These are phyloP conservation scores for Monilinia aucupariae DNA, from an alignment of 2,329 filamentous ascomycete species.

Conservation along the genomic window DNA sequence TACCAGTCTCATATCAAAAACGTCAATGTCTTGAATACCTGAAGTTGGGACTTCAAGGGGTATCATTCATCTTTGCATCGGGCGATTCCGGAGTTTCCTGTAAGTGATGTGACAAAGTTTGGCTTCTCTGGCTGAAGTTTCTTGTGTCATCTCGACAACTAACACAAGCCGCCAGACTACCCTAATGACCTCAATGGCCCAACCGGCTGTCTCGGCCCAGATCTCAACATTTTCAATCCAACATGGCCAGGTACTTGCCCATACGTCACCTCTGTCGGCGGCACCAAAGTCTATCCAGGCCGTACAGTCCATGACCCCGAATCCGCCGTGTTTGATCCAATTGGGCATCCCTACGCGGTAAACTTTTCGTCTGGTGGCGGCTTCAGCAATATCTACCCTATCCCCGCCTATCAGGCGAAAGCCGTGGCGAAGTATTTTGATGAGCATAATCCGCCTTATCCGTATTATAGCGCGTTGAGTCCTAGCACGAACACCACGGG, in stretches of 20 bases:
- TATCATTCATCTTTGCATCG: slow-evolving; percentile 43
- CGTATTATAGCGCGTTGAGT: slow-evolving; percentile 21
- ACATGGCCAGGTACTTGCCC: slow-evolving; percentile 41
- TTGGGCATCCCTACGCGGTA: slow-evolving; percentile 18
- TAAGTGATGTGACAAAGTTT: neutral
- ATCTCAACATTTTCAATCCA: slow-evolving; percentile 46
- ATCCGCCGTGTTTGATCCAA: slow-evolving; percentile 27
- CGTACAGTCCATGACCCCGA: slow-evolving; percentile 37
- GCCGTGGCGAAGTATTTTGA: slow-evolving; percentile 41
- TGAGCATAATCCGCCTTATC: slow-evolving; percentile 28
- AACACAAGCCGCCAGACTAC: slow-evolving; percentile 16
- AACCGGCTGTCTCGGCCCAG: slow-evolving; percentile 38
- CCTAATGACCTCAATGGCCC: slow-evolving; percentile 21
- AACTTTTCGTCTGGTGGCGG: slow-evolving; percentile 41
- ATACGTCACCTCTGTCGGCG: slow-evolving; percentile 41
- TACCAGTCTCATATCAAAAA: slow-evolving; percentile 49
- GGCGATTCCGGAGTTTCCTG: slow-evolving; percentile 44
- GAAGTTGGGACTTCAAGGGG: slow-evolving; percentile 45
- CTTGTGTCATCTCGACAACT: neutral
- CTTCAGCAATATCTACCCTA: slow-evolving; percentile 44
- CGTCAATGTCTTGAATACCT: slow-evolving; percentile 47
- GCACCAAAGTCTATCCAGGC: slow-evolving; percentile 29
- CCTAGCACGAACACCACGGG: slow-evolving; percentile 20
- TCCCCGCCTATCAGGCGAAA: slow-evolving; percentile 40
- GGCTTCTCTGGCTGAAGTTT: neutral